Percentiles rank a stretch among this genome's conserved stretches.
Evolutionary conservation across 306 rosid genomes (phyloP).

Genomic region (Senna tora): DNA sequence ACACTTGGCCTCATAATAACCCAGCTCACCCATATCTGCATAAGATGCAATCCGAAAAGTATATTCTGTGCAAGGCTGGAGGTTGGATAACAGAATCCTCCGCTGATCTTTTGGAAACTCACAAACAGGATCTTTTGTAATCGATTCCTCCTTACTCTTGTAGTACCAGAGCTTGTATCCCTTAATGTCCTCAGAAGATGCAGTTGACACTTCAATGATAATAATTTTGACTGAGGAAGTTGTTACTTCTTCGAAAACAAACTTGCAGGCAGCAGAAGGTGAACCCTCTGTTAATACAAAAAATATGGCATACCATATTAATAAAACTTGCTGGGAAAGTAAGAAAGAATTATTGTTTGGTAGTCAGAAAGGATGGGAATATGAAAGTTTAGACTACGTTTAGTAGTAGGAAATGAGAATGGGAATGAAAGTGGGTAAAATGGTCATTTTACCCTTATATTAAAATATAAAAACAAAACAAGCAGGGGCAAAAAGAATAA

Average conservation of each 20-base stretch:
- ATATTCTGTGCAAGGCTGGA: conserved; percentile 90
- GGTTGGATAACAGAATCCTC: conserved; percentile 84
- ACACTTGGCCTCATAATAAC: conserved; percentile 92
- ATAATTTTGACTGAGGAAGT: conserved; percentile 73
- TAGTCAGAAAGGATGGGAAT: too few relatives aligned
- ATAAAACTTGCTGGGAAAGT: conserved; percentile 30
- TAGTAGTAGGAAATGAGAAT: too few relatives aligned
- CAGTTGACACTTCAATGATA: conserved; percentile 67
- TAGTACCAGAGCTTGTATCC: conserved; percentile 98
- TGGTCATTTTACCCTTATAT: too few relatives aligned
- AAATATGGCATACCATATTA: conserved; percentile 27
- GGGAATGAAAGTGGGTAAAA: too few relatives aligned
- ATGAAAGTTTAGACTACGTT: too few relatives aligned
- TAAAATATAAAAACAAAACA: too few relatives aligned
- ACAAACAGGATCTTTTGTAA: conserved; percentile 73
- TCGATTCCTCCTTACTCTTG: conserved; percentile 67
- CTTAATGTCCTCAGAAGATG: conserved; percentile 54
- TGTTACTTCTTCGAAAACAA: conserved; percentile 86
- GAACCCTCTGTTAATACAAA: conserved; percentile 64
- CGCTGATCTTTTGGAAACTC: conserved; percentile 81
- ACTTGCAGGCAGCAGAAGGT: conserved; percentile 98
- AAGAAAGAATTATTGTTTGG: conserved; percentile 35
- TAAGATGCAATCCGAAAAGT: conserved; percentile 80
- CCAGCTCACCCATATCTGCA: conserved; percentile 74
- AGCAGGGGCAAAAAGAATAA: conserved; percentile 20